Percentiles rank a stretch among this genome's conserved stretches.
Conservation (phyloP, 176 grass and related monocot species). For the Poa pratensis region DNA sequence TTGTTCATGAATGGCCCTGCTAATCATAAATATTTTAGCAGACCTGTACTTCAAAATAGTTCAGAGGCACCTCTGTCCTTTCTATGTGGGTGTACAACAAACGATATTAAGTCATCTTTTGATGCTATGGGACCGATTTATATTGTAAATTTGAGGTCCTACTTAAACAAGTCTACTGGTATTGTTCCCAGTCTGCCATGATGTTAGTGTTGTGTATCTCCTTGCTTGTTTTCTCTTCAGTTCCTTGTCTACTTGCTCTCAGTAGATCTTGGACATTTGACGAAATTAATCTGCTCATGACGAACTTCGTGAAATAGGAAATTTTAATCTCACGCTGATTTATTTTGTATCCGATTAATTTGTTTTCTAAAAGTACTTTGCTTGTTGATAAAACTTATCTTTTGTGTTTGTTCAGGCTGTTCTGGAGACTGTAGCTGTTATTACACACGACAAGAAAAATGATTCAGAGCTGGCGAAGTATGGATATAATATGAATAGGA, state of each 20-base stretch:
- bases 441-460: constrained; percentile 98
- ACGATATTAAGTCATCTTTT: background rate
- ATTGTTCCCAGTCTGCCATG: background rate
- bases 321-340: background rate
- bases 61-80: background rate
- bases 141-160: constrained; percentile 24
- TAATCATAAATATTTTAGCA: constrained; percentile 13
- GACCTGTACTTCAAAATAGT: constrained; percentile 26
- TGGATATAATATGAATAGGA: constrained; percentile 33
- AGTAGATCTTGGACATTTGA: background rate
- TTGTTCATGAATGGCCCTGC: background rate
- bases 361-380: background rate
- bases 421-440: constrained; percentile 96
- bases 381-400: background rate
- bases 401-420: constrained; percentile 70
- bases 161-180: background rate
- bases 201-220: constrained; percentile 22
- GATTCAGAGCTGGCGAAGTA: constrained; percentile 80
- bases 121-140: background rate
- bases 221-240: constrained; percentile 1
- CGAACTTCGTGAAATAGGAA: background rate
- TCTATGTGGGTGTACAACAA: constrained; percentile 8
- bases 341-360: constrained; percentile 2
- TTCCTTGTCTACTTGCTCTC: background rate
- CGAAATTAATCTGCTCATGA: background rate